Evolutionary conservation across 2,329 filamentous ascomycete genomes (phyloP), one percentile per base, ranked within the genome.

Genomic region (Neonectria sp.): DNA sequence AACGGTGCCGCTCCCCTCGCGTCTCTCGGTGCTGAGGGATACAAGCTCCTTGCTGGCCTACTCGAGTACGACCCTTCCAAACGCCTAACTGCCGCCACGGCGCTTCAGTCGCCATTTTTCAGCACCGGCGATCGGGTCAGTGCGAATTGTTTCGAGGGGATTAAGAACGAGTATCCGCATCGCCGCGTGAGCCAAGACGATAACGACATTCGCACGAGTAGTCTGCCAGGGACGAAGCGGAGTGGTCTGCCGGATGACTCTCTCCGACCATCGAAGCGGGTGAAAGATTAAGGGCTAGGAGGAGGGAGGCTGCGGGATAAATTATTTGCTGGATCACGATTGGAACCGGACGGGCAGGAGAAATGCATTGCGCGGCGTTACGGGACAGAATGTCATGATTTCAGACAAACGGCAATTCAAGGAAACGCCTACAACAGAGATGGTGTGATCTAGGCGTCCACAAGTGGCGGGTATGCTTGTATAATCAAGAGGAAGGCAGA

Each of bases 51-150:
- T 1, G 89, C 93, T 4, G 91, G 91, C 1, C 85, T 99, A 55
- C 88, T 99, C 12, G 94, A 98, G 76, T 99, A 98, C 79, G 95
- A 99, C 79, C 96, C 96, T 0, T 89, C 92, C 59, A 95, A 95
- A 79, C 90, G 96, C 4, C 86, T 98, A 63, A 97, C 94, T 2
- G 96, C 96, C 0, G 91, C 94, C 49, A 89, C 95, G 76, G 96
- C 96, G 2, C 85, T 99, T n/a, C 89, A 94, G 74, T 95, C 98
- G 74, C 90, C 93, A 0, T 98, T 98, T 81, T 99, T 99, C 79
- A 88, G 85, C 37, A 91, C 90, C 75, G 91, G 91, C 3, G 91
- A 93, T 25, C 89, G 90, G 67, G 89, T 96, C 21, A 92, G 88
- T 46, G 87, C 90, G 45, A 96, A 97, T 78, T 98, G 95, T 77